Percentiles rank a stretch among this genome's conserved stretches.
Evolutionary conservation across 441 rosid species (phyloP).

Genomic region (Pelargonium citronellum): DNA sequence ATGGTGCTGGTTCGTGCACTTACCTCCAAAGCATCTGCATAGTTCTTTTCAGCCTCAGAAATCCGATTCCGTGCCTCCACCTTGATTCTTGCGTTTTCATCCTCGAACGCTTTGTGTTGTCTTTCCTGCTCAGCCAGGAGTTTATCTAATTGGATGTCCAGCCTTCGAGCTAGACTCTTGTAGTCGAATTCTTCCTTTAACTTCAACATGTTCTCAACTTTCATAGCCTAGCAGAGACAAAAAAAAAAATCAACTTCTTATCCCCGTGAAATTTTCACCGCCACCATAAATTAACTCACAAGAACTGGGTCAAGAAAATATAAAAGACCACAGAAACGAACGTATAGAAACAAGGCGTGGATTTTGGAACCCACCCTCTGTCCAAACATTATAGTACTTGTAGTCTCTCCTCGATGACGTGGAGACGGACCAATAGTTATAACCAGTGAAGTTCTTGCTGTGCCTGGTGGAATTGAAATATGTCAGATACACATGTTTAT

Average conservation of each 20-base stretch:
- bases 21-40: slow-evolving; percentile 76
- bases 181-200: slow-evolving; percentile 96
- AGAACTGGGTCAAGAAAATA: neutral
- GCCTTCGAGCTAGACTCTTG: slow-evolving; percentile 88
- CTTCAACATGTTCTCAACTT: slow-evolving; percentile 97
- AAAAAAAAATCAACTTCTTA: slow-evolving; percentile 11
- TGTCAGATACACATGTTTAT: slow-evolving; percentile 19
- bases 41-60: slow-evolving; percentile 65
- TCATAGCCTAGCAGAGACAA: slow-evolving; percentile 69
- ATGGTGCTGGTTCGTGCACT: neutral
- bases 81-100: slow-evolving; percentile 69
- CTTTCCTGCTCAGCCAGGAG: slow-evolving; percentile 85
- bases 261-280: neutral
- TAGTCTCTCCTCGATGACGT: slow-evolving; percentile 96
- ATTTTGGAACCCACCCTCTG: slow-evolving; percentile 62
- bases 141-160: slow-evolving; percentile 83
- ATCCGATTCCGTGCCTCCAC: slow-evolving; percentile 59
- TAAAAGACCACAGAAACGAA: slow-evolving; percentile 1
- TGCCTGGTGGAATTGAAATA: slow-evolving; percentile 49
- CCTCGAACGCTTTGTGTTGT: slow-evolving; percentile 77
- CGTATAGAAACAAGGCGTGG: slow-evolving; percentile 13
- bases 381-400: slow-evolving; percentile 98
- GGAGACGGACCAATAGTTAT: slow-evolving; percentile 98
- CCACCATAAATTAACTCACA: neutral
- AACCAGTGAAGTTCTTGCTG: slow-evolving; percentile 94